Conservation (phyloP, 495 filamentous ascomycete genomes). For the Margaritispora aquatica region DNA sequence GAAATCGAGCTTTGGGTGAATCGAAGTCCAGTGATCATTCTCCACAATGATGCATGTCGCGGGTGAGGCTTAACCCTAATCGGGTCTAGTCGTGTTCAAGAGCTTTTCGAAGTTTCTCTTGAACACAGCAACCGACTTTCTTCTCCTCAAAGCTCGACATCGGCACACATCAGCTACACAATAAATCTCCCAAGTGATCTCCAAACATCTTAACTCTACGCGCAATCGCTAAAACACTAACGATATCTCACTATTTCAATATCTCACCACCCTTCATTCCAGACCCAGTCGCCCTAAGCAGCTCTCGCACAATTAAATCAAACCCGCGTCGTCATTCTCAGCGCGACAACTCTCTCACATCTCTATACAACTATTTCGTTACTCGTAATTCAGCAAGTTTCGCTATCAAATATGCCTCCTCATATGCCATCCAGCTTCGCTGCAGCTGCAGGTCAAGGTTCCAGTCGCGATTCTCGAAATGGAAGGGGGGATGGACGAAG, state of each 20-base stretch:
- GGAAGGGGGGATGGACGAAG: constrained; percentile 47
- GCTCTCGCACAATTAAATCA: not conserved
- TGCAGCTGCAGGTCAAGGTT: constrained; percentile 68
- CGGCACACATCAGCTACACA: not conserved
- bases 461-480: constrained; percentile 45
- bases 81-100: not conserved
- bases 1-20: no score
- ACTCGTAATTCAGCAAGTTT: not conserved
- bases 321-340: not conserved
- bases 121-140: not conserved
- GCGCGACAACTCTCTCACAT: not conserved
- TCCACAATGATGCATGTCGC: not conserved
- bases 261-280: no score
- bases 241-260: not conserved
- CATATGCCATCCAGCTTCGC: constrained; percentile 79
- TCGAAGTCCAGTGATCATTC: no score
- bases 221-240: not conserved
- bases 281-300: not conserved
- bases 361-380: not conserved
- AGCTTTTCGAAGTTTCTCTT: not conserved
- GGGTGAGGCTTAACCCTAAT: not conserved
- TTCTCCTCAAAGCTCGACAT: not conserved
- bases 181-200: not conserved
- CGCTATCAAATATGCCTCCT: constrained; percentile 51
- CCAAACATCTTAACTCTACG: not conserved